Evolutionary conservation across 768 basidiomycete genomes (phyloP), one percentile per base, ranked within the genome.

Genomic region (Phanerodontia chrysosporium): DNA sequence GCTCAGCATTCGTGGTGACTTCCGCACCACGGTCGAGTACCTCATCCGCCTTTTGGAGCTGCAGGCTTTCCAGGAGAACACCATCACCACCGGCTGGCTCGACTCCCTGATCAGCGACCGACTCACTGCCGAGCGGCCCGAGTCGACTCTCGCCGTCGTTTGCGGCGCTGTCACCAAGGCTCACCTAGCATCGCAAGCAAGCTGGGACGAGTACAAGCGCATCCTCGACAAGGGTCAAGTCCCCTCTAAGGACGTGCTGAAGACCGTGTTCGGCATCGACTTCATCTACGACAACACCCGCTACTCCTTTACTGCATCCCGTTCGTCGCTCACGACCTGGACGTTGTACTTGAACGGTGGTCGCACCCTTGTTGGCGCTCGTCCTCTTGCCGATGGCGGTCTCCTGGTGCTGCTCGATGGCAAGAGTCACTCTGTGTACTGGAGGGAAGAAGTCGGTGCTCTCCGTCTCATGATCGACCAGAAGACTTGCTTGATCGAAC

Each of bases 171-270:
- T 96, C 55, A 87, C 94, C 51, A 99, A 98, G 74, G 95, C 96
- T 5, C 48, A 49, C 87, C 80, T 98, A 30, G 87, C 89, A 10
- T 90, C 90, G 13, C 91, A 95, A 59, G 89, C 85, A 13, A 97
- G 95, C 72, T 88, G 92, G 80, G 80, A 81, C 53, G 94, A 96
- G 72, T 99, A 98, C 82, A 93, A 90, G 74, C 87, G 93, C 30
- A 84, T 96, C 66, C 83, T 99, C 61, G 95, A 98, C 74, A 99
- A 99, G 74, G 97, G 97, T 65, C 96, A 99, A 74, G 95, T 96
- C 27, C 97, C 97, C 8, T 86, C 90, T 14, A 90, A 90, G 58
- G 97, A 98, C 67, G 85, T 93, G 30, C 79, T 99, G 65, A 96
- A 95, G 77, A 98, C 97, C 12, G 95, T 97, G 63, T 98, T 98